Conservation (phyloP, 139 green algal species). For the Auxenochlorella protothecoides region DNA sequence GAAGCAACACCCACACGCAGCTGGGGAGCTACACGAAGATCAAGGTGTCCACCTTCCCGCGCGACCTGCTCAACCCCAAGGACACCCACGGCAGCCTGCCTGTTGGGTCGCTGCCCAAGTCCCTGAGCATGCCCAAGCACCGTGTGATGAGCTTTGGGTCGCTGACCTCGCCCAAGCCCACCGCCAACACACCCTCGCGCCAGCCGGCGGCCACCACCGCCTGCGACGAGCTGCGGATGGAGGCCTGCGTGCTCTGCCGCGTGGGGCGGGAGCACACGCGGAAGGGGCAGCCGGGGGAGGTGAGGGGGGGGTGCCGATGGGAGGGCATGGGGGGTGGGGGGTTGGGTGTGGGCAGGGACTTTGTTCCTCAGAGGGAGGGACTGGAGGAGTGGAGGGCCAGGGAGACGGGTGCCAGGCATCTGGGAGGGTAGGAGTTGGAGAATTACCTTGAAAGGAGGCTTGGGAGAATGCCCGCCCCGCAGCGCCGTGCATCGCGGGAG, state of each 20-base stretch:
- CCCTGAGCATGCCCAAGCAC: conserved; percentile 29
- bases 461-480: neutral
- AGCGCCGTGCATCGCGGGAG: neutral
- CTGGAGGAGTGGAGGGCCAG: too few relatives aligned
- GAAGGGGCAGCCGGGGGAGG: conserved; percentile 14
- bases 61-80: conserved; percentile 19
- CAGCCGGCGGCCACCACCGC: conserved; percentile 16
- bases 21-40: conserved; percentile 24
- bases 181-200: conserved; percentile 21
- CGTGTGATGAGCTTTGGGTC: conserved; percentile 21
- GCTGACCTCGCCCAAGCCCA: conserved; percentile 23
- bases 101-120: conserved; percentile 19
- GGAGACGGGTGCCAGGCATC: neutral
- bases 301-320: neutral
- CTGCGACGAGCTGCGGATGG: conserved; percentile 27
- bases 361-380: too few relatives aligned
- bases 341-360: neutral
- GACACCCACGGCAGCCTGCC: conserved; percentile 13
- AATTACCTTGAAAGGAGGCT: too few relatives aligned
- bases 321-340: neutral
- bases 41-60: conserved; percentile 28
- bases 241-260: conserved; percentile 25
- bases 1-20: neutral
- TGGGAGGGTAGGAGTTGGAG: neutral
- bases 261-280: conserved; percentile 35